A percentile compares a stretch with the other conserved stretches of the same genome.
Conservation (phyloP, 2,329 filamentous ascomycete genomes). For the Basipetospora sp. region DNA sequence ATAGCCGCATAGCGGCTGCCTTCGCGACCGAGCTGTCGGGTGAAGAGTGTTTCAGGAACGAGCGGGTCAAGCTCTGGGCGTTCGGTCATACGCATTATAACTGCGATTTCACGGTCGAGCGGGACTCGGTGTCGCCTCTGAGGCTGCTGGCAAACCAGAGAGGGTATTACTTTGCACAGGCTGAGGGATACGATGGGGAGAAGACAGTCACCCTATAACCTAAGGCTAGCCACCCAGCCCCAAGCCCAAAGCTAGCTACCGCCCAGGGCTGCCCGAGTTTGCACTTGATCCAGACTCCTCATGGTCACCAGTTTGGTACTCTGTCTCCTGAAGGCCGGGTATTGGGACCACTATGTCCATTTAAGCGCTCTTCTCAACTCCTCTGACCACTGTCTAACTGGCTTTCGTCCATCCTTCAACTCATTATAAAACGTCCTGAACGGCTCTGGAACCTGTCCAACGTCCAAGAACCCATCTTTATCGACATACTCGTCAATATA, state of each 20-base stretch:
- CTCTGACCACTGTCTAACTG: slow-evolving; percentile 9
- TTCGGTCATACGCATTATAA: slow-evolving; percentile 36
- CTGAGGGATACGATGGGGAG: slow-evolving; percentile 18
- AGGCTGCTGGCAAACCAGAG: slow-evolving; percentile 8
- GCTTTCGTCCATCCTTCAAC: slow-evolving; percentile 8
- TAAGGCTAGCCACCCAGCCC: neutral
- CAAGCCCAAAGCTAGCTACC: neutral
- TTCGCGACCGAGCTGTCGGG: slow-evolving; percentile 26
- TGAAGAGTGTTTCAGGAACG: slow-evolving; percentile 23
- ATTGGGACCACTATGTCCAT: slow-evolving; percentile 3
- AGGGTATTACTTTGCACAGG: slow-evolving; percentile 24
- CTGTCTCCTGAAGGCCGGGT: neutral
- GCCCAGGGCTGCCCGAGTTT: neutral
- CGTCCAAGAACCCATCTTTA: slow-evolving; percentile 13
- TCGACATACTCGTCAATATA: slow-evolving; percentile 15
- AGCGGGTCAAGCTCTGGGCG: slow-evolving; percentile 26
- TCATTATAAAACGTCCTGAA: slow-evolving; percentile 10
- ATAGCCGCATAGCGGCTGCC: slow-evolving; percentile 15
- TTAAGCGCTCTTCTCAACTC: slow-evolving; percentile 9
- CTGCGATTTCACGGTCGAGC: slow-evolving; percentile 21
- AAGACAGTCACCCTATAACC: slow-evolving; percentile 11
- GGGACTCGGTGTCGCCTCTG: slow-evolving; percentile 6
- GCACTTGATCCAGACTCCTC: neutral
- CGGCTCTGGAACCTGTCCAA: slow-evolving; percentile 11
- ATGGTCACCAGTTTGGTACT: neutral